These are phyloP conservation scores for Infundibulicybe gibba DNA, from an alignment of 768 basidiomycete species.

Conservation along the genomic window DNA sequence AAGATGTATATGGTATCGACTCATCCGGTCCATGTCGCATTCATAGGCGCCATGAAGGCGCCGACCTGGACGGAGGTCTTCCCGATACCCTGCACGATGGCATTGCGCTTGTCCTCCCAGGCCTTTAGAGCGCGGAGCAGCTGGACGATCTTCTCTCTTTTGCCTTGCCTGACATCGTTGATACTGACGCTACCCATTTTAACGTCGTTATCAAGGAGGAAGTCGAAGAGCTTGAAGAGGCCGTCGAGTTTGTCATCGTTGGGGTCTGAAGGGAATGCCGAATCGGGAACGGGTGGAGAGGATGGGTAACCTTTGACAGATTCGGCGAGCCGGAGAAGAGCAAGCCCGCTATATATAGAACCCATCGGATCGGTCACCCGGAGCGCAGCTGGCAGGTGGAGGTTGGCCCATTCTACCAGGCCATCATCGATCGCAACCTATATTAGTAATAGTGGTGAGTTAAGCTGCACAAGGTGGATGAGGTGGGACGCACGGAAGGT, in stretches of 20 bases:
- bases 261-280: conserved; percentile 66
- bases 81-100: conserved; percentile 51
- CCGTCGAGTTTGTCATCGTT: conserved; percentile 84
- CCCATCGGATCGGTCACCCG: conserved; percentile 48
- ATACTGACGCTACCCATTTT: conserved; percentile 91
- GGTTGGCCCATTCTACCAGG: conserved; percentile 90
- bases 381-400: conserved; percentile 62
- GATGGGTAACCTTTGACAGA: conserved; percentile 64
- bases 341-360: conserved; percentile 62
- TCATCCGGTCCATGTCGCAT: no score
- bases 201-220: conserved; percentile 87
- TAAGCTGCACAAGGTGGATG: background rate
- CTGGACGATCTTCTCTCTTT: conserved; percentile 76
- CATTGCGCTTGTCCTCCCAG: conserved; percentile 77
- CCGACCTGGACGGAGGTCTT: conserved; percentile 30
- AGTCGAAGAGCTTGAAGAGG: conserved; percentile 87
- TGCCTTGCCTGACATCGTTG: conserved; percentile 86
- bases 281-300: conserved; percentile 72
- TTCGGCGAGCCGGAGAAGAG: conserved; percentile 84
- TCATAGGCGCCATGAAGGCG: conserved; percentile 28
- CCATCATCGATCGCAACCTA: conserved; percentile 28
- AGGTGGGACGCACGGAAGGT: conserved; percentile 12
- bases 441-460: background rate
- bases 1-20: no score
- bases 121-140: conserved; percentile 70